Percentiles rank a stretch among this genome's conserved stretches.
These are phyloP conservation scores for Cardamine occulta DNA, from an alignment of 345 rosid species.

Conservation along the genomic window DNA sequence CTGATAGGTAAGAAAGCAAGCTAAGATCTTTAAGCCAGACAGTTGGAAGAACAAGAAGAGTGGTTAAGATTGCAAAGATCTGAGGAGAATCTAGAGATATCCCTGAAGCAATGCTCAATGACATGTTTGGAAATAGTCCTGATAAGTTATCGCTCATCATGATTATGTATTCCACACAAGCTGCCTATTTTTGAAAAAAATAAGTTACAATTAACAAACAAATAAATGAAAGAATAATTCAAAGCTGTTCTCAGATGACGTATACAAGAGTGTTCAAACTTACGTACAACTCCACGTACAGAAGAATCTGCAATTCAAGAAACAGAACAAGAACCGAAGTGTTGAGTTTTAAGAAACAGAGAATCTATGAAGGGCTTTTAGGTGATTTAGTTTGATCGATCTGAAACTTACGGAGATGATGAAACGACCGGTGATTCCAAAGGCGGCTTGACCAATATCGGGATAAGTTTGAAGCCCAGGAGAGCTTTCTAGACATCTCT, in stretches of 20 bases:
- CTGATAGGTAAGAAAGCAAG: conserved; percentile 80
- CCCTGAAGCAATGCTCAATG: conserved; percentile 51
- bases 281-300: conserved; percentile 77
- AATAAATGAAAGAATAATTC: conserved; percentile 7
- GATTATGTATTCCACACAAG: conserved; percentile 75
- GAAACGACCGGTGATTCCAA: conserved; percentile 65
- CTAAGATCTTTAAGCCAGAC: conserved; percentile 86
- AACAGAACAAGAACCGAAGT: conserved; percentile 32
- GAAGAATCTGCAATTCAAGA: conserved; percentile 57
- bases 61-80: conserved; percentile 54
- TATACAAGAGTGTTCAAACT: conserved; percentile 41
- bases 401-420: conserved; percentile 56
- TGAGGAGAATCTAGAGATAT: conserved; percentile 53
- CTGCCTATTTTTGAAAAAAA: conserved; percentile 53
- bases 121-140: conserved; percentile 60
- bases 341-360: conserved; percentile 44
- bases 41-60: conserved; percentile 76
- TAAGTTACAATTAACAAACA: background rate
- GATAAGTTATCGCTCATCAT: conserved; percentile 89
- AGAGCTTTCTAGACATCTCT: conserved; percentile 73
- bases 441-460: conserved; percentile 90
- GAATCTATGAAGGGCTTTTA: background rate
- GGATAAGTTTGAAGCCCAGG: conserved; percentile 81
- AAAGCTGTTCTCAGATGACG: background rate
- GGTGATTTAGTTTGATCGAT: background rate